Conservation (phyloP, 2,329 filamentous ascomycete species). For the Corinectria fuckeliana region DNA sequence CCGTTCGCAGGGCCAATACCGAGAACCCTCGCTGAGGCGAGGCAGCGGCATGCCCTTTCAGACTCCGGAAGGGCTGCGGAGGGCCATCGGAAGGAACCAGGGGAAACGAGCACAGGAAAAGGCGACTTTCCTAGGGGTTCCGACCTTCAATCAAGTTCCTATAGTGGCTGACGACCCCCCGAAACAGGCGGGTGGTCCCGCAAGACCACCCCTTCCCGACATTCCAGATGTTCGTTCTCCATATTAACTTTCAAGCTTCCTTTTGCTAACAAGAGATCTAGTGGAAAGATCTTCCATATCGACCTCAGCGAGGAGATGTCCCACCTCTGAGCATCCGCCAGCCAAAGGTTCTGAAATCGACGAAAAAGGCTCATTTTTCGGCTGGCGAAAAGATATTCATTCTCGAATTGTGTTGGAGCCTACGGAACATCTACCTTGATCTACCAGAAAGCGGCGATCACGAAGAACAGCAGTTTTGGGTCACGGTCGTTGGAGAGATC, state of each 20-base stretch:
- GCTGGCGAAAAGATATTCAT: neutral
- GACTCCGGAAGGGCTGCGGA: constrained; percentile 3
- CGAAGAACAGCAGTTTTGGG: constrained; percentile 12
- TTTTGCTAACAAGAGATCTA: constrained; percentile 8
- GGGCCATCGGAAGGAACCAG: neutral
- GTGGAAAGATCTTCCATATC: neutral
- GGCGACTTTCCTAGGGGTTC: neutral
- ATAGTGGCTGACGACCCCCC: neutral
- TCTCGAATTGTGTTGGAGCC: neutral
- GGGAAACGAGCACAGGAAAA: neutral
- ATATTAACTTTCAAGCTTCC: too few species aligned
- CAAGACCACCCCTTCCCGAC: neutral
- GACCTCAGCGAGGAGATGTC: constrained; percentile 22
- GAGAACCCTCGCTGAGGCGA: constrained; percentile 18
- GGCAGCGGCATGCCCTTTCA: constrained; percentile 3
- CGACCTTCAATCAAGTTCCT: too few species aligned
- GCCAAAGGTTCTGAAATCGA: neutral
- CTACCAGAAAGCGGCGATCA: neutral
- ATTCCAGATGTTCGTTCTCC: constrained; percentile 1
- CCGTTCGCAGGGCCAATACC: neutral
- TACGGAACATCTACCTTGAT: neutral
- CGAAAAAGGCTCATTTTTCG: neutral
- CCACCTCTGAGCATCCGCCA: neutral
- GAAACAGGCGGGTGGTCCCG: too few species aligned
- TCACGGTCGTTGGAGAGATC: rapidly evolving